Evolutionary conservation across 2,329 filamentous ascomycete species (phyloP), one percentile per base, ranked within the genome.

Genomic region (Aspergillus jensenii): DNA sequence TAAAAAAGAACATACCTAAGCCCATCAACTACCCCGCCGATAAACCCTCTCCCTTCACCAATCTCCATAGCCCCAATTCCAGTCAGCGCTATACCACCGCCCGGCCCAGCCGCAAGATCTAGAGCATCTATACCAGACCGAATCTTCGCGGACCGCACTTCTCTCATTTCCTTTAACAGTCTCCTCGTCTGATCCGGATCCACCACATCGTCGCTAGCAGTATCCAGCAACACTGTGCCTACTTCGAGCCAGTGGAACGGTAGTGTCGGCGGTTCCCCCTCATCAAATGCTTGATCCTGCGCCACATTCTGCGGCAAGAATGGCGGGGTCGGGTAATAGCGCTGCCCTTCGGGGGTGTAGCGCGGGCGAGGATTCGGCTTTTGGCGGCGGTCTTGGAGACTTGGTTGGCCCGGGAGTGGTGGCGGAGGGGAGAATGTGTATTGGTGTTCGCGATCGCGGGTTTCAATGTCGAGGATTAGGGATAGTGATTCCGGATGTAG

Each of bases 171-270:
- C 53, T 93, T 81, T 60, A 97, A 73, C 59, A 96, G 72, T 25
- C 89, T 84, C 6, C 93, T 81, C 7, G 96, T 87, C 64, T 87
- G 85, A 64, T 92, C 88, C 2, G 90, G 82, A 0, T 89, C 81
- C 37, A 85, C 83, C 50, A 98, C 84, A 72, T 97, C 93, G 73
- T 97, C 93, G 25, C 85, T 83, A 4, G 93, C 93, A 55, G 91
- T 89, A 47, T 93, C 89, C 2, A 99, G 84, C 46, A 99, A 80
- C 71, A 96, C 87, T 75, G 96, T 92, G 17, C 90, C 88, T 8
- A 98, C 78, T 76, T 98, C 95, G 43, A 96, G 84, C 93, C 93
- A 99, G 78, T 98, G 93, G 72, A 96, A 98, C 0, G 95, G 95
- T 33, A 99, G 79, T 14, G 71, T 62, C 6, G 69, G 70, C 7